A percentile compares a stretch with the other conserved stretches of the same genome.
Conservation (phyloP, 306 rosid genomes). For the Cucumis hystrix region DNA sequence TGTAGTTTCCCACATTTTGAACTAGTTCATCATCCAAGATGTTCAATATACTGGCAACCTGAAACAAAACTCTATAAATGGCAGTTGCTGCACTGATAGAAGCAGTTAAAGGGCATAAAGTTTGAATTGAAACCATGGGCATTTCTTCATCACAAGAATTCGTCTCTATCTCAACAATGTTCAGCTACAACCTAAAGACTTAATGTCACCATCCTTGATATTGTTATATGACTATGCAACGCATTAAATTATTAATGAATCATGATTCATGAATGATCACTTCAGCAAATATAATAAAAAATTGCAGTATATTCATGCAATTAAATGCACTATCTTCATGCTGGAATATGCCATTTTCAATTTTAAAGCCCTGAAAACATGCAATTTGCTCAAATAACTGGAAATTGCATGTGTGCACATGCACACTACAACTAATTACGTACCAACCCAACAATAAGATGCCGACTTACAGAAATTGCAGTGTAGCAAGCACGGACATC, state of each 20-base stretch:
- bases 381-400: background rate
- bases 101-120: background rate
- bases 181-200: background rate
- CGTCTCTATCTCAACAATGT: background rate
- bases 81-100: background rate
- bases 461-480: constrained; percentile 77
- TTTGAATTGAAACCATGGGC: background rate
- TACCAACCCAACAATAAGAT: background rate
- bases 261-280: background rate
- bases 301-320: background rate
- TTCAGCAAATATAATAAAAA: background rate
- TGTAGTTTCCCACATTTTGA: constrained; percentile 66
- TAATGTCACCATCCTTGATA: background rate
- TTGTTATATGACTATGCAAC: background rate
- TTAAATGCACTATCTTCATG: background rate
- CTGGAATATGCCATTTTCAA: background rate
- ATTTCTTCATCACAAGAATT: background rate
- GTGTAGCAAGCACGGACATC: constrained; percentile 95
- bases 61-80: background rate
- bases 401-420: background rate
- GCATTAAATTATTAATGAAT: background rate
- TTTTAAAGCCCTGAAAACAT: background rate
- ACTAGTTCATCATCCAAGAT: constrained; percentile 68
- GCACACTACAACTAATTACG: background rate
- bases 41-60: constrained; percentile 89